These are phyloP conservation scores for Cadophora sp. DNA, from an alignment of 2,329 filamentous ascomycete species.

Conservation along the genomic window DNA sequence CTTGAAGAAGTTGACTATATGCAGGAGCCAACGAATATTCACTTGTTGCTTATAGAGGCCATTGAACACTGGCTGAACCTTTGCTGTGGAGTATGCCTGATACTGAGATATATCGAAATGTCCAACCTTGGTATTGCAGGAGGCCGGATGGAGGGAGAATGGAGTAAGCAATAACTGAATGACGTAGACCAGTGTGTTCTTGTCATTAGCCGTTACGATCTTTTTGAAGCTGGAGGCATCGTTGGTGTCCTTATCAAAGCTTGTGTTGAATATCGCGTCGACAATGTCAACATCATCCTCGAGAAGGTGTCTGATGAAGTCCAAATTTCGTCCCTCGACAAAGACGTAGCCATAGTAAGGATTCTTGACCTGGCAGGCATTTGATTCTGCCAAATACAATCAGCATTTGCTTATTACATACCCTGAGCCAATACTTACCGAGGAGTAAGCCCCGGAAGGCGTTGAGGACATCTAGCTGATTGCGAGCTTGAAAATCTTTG, in stretches of 20 bases:
- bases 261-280: slow-evolving; percentile 36
- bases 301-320: slow-evolving; percentile 34
- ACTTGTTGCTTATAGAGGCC: slow-evolving; percentile 43
- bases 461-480: slow-evolving; percentile 46
- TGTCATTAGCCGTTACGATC: slow-evolving; percentile 21
- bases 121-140: slow-evolving; percentile 30
- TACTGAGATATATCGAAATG: slow-evolving; percentile 53
- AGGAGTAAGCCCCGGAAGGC: slow-evolving; percentile 51
- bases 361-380: slow-evolving; percentile 29
- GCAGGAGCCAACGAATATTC: slow-evolving; percentile 49
- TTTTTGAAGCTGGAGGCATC: neutral
- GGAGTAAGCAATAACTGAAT: slow-evolving; percentile 41
- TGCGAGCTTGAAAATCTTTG: slow-evolving; percentile 21
- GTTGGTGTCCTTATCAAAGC: slow-evolving; percentile 19
- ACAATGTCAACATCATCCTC: slow-evolving; percentile 37
- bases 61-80: slow-evolving; percentile 48
- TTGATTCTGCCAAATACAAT: slow-evolving; percentile 35
- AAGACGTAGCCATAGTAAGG: slow-evolving; percentile 41
- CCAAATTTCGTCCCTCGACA: slow-evolving; percentile 32
- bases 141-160: slow-evolving; percentile 39
- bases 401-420: neutral
- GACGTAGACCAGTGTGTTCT: slow-evolving; percentile 29
- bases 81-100: slow-evolving; percentile 49
- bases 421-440: slow-evolving; percentile 45
- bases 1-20: slow-evolving; percentile 59